Evolutionary conservation across 805 yeast species (phyloP).

Genomic region (Kazachstania bromeliacearum): DNA sequence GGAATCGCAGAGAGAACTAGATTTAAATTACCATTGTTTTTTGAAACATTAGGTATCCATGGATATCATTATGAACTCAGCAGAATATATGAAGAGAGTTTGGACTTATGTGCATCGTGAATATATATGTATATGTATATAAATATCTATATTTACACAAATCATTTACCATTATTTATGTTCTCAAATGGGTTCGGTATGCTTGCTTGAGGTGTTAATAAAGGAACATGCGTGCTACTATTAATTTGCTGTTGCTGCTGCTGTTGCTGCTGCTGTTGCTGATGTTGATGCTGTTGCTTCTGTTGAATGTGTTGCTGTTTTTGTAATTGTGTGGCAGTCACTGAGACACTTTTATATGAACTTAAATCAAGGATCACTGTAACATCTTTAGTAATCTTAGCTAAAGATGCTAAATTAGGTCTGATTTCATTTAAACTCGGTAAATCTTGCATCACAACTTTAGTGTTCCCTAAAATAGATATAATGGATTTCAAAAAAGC

Average conservation of each 20-base stretch:
- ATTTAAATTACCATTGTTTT: constrained; percentile 30
- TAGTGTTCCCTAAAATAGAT: constrained; percentile 73
- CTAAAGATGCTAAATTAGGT: constrained; percentile 68
- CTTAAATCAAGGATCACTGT: constrained; percentile 74
- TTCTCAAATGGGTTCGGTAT: constrained; percentile 16
- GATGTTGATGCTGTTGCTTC: constrained; percentile 10
- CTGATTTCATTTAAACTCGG: constrained; percentile 73
- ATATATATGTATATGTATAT: constrained; percentile 1
- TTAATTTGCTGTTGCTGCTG: constrained; percentile 7
- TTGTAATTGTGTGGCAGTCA: constrained; percentile 11
- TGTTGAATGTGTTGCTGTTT: constrained; percentile 11
- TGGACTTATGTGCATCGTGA: constrained; percentile 28
- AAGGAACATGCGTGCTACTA: constrained; percentile 13
- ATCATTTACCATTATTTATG: background rate
- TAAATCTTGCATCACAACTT: constrained; percentile 69
- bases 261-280: constrained; percentile 5
- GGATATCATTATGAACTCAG: constrained; percentile 39
- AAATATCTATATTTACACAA: background rate
- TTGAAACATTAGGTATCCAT: constrained; percentile 29
- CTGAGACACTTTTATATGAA: constrained; percentile 34
- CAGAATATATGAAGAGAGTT: constrained; percentile 34
- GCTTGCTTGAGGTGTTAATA: constrained; percentile 16
- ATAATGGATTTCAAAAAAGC: constrained; percentile 74
- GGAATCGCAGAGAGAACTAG: constrained; percentile 48
- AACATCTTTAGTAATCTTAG: constrained; percentile 85